Conservation (phyloP, 2,329 filamentous ascomycete species). For the Dichotomopilus funicola region DNA sequence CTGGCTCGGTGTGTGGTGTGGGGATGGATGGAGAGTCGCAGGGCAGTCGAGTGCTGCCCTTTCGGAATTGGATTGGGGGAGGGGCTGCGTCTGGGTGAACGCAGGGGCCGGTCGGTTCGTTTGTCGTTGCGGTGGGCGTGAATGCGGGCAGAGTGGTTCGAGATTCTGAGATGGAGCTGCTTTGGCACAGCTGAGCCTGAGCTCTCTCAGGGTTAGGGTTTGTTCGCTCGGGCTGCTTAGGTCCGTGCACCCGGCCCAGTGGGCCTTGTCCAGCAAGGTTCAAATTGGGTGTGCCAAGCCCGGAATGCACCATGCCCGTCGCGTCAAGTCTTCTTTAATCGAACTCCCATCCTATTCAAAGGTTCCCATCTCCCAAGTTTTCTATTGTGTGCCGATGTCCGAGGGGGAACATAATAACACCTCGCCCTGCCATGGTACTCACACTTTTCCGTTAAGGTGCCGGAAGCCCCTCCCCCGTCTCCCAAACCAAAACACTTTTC, state of each 20-base stretch:
- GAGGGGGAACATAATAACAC: too few species aligned
- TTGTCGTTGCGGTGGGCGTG: background rate
- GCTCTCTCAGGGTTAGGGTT: conserved; percentile 12
- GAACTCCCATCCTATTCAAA: background rate
- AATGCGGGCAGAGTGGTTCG: background rate
- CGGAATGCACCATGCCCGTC: background rate
- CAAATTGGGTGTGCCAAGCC: conserved; percentile 7
- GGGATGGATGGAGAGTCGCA: too few species aligned
- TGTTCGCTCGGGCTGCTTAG: conserved; percentile 1
- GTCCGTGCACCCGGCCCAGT: background rate
- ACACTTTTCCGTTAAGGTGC: too few species aligned
- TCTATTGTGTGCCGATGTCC: too few species aligned
- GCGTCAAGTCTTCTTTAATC: background rate
- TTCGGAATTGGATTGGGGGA: too few species aligned
- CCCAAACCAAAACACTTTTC: too few species aligned
- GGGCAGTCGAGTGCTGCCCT: too few species aligned
- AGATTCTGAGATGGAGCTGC: background rate
- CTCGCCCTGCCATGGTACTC: too few species aligned
- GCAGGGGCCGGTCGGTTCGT: background rate
- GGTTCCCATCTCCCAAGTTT: too few species aligned
- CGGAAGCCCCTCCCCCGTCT: too few species aligned
- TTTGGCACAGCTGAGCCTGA: background rate
- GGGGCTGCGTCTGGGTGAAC: too few species aligned
- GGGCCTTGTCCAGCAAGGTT: conserved; percentile 14
- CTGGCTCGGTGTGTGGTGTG: too few species aligned